Percentiles rank a stretch among this genome's conserved stretches.
Conservation (phyloP, 2,329 filamentous ascomycete genomes). For the Lanzia echinophila region DNA sequence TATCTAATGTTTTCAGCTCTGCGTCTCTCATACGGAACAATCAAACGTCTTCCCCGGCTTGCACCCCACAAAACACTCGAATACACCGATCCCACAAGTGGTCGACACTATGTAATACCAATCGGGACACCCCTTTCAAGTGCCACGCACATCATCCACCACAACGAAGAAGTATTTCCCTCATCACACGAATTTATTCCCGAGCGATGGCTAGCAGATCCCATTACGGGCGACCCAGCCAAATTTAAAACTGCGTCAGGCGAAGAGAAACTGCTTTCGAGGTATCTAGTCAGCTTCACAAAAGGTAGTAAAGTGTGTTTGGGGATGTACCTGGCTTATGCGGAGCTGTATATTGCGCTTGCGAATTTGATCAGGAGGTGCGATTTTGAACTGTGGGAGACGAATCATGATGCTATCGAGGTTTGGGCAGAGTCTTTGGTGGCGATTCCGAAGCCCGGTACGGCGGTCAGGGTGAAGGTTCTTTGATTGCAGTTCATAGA, state of each 20-base stretch:
- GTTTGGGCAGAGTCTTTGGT: background rate
- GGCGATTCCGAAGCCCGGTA: background rate
- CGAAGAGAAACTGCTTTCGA: conserved; percentile 7
- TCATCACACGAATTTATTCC: conserved; percentile 36
- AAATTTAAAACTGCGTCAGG: background rate
- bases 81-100: conserved; percentile 14
- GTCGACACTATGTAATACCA: conserved; percentile 14
- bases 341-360: conserved; percentile 8
- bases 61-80: conserved; percentile 16
- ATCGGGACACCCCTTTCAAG: conserved; percentile 35
- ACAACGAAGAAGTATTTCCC: conserved; percentile 34
- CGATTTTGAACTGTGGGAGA: conserved; percentile 3
- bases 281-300: conserved; percentile 38
- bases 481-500: background rate
- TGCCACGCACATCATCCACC: conserved; percentile 34
- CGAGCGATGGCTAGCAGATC: conserved; percentile 36
- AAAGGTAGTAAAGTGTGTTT: conserved; percentile 39
- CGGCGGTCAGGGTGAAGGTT: conserved; percentile 3
- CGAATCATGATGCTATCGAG: conserved; percentile 1
- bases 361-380: conserved; percentile 3
- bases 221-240: background rate
- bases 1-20: conserved; percentile 12
- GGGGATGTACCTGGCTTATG: conserved; percentile 27
- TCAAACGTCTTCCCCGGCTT: conserved; percentile 25
- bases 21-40: conserved; percentile 30